Evolutionary conservation across 2,329 filamentous ascomycete species (phyloP).

Genomic region (Hypoxylon sp.): DNA sequence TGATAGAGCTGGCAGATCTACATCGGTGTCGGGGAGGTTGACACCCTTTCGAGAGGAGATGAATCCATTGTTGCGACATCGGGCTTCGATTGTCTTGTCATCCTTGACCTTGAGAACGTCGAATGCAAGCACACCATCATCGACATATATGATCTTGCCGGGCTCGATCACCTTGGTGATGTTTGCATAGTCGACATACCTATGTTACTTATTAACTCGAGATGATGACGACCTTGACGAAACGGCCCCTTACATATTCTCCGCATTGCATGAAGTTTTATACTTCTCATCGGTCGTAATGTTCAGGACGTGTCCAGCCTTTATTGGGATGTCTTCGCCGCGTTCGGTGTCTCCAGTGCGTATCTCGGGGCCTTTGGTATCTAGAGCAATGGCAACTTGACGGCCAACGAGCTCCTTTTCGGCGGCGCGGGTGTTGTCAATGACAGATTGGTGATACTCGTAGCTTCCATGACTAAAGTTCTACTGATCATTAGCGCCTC

Average conservation of each 20-base stretch:
- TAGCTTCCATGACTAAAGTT: constrained; percentile 98
- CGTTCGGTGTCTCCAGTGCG: constrained; percentile 78
- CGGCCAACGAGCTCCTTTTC: constrained; percentile 83
- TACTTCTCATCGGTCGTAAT: constrained; percentile 98
- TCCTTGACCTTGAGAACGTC: constrained; percentile 90
- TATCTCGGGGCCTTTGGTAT: constrained; percentile 75
- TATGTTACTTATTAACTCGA: constrained; percentile 53
- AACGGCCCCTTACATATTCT: constrained; percentile 82
- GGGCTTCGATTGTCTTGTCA: constrained; percentile 87
- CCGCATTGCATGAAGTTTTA: constrained; percentile 82
- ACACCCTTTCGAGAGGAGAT: constrained; percentile 99
- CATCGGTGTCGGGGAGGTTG: constrained; percentile 98
- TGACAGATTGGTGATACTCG: constrained; percentile 98
- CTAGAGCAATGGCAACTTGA: constrained; percentile 94
- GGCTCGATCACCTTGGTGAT: constrained; percentile 97
- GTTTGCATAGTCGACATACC: constrained; percentile 99
- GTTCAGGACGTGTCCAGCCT: constrained; percentile 87
- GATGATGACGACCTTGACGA: not conserved
- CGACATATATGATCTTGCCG: constrained; percentile 96
- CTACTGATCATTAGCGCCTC: constrained; percentile 13
- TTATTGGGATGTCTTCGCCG: constrained; percentile 90
- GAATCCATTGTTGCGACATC: constrained; percentile 96
- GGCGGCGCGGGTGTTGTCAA: constrained; percentile 92
- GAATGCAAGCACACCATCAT: constrained; percentile 97
- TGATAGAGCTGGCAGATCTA: constrained; percentile 95